Evolutionary conservation across 768 basidiomycete genomes (phyloP).

Genomic region (Porpolomopsis calyptriformis): DNA sequence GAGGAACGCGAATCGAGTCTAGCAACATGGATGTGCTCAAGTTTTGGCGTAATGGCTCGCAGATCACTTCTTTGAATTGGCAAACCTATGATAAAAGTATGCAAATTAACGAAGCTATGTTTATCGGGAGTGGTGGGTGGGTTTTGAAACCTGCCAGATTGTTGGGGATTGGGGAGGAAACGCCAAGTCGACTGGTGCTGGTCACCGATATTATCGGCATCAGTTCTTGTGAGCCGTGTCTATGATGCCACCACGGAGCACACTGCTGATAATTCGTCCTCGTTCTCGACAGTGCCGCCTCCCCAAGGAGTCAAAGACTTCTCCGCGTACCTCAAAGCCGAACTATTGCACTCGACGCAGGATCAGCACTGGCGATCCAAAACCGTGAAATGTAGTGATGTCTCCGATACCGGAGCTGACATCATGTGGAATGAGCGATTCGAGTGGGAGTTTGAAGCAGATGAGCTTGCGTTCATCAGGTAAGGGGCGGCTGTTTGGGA

Average conservation of each 20-base stretch:
- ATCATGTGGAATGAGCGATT: slow-evolving; percentile 33
- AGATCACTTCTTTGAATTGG: slow-evolving; percentile 52
- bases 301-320: slow-evolving; percentile 34
- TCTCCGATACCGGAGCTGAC: slow-evolving; percentile 25
- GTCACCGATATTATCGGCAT: slow-evolving; percentile 31
- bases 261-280: not conserved
- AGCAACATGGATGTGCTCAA: slow-evolving; percentile 42
- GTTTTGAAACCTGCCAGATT: slow-evolving; percentile 34
- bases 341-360: slow-evolving; percentile 32
- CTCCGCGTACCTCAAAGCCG: slow-evolving; percentile 32
- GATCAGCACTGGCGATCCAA: slow-evolving; percentile 36
- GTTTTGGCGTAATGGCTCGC: slow-evolving; percentile 49
- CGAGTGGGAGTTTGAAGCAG: slow-evolving; percentile 40
- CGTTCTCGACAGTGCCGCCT: slow-evolving; percentile 33
- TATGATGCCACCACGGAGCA: not conserved
- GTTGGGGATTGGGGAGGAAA: slow-evolving; percentile 13
- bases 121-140: slow-evolving; percentile 46
- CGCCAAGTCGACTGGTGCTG: slow-evolving; percentile 15
- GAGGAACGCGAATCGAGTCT: slow-evolving; percentile 45
- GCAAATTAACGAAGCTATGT: slow-evolving; percentile 57
- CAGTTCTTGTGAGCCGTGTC: slow-evolving; percentile 29
- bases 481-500: slow-evolving; percentile 15
- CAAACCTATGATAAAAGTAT: slow-evolving; percentile 47
- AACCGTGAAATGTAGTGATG: slow-evolving; percentile 26
- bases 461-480: slow-evolving; percentile 46